Evolutionary conservation across 2,329 filamentous ascomycete species (phyloP), one percentile per base, ranked within the genome.

Genomic region (Gaeumannomyces sp.): DNA sequence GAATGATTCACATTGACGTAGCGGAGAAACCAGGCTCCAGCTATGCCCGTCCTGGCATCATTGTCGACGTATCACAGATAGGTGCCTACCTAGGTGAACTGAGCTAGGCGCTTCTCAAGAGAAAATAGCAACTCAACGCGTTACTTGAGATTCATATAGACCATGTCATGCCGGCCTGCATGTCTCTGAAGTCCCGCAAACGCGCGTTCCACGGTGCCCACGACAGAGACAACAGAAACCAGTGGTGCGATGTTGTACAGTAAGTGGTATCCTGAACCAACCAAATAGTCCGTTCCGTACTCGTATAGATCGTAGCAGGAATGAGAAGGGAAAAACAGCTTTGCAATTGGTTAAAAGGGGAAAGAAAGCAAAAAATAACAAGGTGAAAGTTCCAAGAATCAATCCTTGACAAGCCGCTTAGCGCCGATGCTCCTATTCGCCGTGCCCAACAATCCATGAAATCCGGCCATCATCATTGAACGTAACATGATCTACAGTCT

Each of bases 401-500:
- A 53, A 53, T 22, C 8, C 45, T 10, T 53, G 45, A 53, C 19
- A 53, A 25, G 45, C 45, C 6, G 22, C 8, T 53, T 53, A 53
- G 45, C 45, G 61, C 61, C 61, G 56, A 29, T 56, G 29, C 56
- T n/a, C 35, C 61, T 22, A 62, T 56, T 62, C 60, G 60, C 60
- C 60, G 35, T 62, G 38, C 60, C 29, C 14, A 53, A 53, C n/a
- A 53, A 53, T 53, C 45, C 45, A 53, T 53, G 22, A n/a, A 53
- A 53, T 53, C 45, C 45, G 45, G 45, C 45, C 45, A 11, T 22
- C 45, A n/a, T 53, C 45, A n/a, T 53, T 53, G 19, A 53, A 53
- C 7, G 45, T 56, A 31, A 50, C 31, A 31, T 22, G 19, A 25
- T 67, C 79, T 74, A 95, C 59, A 96, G 82, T 67, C 90, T 83